Evolutionary conservation across 345 rosid species (phyloP).

Genomic region (Noccaea caerulescens): DNA sequence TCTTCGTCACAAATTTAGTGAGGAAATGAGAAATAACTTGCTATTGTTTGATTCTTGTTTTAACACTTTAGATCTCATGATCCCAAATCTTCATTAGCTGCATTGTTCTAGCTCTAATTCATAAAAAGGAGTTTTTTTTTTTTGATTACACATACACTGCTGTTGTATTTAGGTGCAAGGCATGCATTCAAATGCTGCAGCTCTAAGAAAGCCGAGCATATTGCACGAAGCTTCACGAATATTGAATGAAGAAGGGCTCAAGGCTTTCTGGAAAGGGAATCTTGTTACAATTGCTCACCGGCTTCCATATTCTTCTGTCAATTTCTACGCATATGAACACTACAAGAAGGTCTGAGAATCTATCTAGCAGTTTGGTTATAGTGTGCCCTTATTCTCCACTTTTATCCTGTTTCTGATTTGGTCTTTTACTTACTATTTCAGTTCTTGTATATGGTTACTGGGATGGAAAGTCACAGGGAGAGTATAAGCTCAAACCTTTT

Average conservation of each 20-base stretch:
- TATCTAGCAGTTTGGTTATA: not conserved
- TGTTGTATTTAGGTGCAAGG: conserved; percentile 73
- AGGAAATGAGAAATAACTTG: not conserved
- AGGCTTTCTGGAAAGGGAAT: conserved; percentile 97
- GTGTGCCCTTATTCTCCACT: not conserved
- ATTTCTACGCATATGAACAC: conserved; percentile 85
- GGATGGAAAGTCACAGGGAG: conserved; percentile 52
- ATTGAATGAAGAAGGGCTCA: conserved; percentile 80
- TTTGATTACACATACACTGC: conserved; percentile 9
- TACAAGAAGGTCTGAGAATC: conserved; percentile 66
- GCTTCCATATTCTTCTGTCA: conserved; percentile 88
- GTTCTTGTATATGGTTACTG: conserved; percentile 62
- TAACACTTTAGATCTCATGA: not conserved
- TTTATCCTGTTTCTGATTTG: conserved; percentile 9
- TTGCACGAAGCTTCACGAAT: conserved; percentile 85
- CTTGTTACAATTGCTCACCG: conserved; percentile 93
- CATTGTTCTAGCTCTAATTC: not conserved
- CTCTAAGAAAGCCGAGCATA: conserved; percentile 72
- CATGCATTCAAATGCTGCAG: conserved; percentile 74
- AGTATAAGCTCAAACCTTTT: conserved; percentile 59
- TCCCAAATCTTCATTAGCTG: not conserved
- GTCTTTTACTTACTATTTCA: conserved; percentile 36
- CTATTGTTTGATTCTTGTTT: not conserved
- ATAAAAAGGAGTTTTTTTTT: not conserved
- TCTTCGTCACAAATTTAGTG: not conserved